Evolutionary conservation across 1,284 basidiomycete species (phyloP), one percentile per base, ranked within the genome.

Genomic region (Neotropicomus parvogracilis): DNA sequence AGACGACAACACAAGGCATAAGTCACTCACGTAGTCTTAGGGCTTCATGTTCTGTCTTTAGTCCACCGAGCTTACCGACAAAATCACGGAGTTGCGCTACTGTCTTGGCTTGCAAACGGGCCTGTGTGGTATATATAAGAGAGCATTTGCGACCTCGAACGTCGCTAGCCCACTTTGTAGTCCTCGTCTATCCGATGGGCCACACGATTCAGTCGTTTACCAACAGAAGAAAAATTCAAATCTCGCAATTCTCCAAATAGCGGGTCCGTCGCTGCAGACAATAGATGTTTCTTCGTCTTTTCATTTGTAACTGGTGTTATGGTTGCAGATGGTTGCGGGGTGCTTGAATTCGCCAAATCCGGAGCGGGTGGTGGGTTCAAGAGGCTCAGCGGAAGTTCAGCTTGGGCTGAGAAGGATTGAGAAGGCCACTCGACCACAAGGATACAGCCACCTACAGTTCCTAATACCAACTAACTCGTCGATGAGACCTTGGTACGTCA

Each of bases 401-500:
- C 85, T 60, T 97, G 90, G 4, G 90, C 94, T 95, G 48, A 19
- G 24, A 52, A 34, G 41, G n/a, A 12, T 27, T 50, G 33, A 50
- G 50, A 44, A 27, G 31, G 19, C 19, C 38, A 41, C 52, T 32
- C 5, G 34, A 42, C 40, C 38, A 44, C 24, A 34, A 40, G 31
- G 4, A 43, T 9, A 33, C 24, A 48, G 20, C 44, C 29, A 67
- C 85, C 46, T 56, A 91, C 94, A 88, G 59, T 97, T 92, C 67
- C 80, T 87, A 54, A 99, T 87, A 1, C 91, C 91, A 38, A 97
- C 74, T 35, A 93, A 74, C 65, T 99, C 97, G 61, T 99, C 95
- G n/a, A 98, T 77, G 36, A 99, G 83, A 14, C 97, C 97, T 65
- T 97, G 88, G 61, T 98, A 99, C 0, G 97, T 99, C 46, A 99